phyloP scores from a whole-genome alignment of 345 rosid species.

The Dimocarpus longan region DNA sequence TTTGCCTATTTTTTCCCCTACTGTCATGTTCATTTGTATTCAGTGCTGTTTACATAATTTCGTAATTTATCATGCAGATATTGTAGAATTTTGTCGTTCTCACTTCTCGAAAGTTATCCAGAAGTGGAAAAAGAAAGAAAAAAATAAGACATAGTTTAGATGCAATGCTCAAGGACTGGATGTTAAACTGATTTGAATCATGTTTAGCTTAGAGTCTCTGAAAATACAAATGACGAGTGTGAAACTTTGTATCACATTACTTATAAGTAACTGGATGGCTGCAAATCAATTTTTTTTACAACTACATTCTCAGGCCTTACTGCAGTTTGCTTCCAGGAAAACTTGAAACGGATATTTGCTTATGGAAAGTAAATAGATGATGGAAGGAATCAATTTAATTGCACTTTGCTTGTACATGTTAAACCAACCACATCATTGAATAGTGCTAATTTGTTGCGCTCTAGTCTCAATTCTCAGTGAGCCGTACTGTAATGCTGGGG shows the following conservation, averaged over 20 bases:
- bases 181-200: not conserved
- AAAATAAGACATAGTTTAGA: not conserved
- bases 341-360: not conserved
- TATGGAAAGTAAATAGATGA: not conserved
- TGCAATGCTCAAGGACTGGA: not conserved
- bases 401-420: not conserved
- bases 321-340: not conserved
- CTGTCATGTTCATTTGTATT: slow-evolving; percentile 22
- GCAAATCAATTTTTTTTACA: not conserved
- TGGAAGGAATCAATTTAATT: not conserved
- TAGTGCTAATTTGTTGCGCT: not conserved
- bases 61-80: slow-evolving; percentile 17
- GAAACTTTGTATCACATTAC: not conserved
- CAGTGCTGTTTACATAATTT: slow-evolving; percentile 21
- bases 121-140: not conserved
- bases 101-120: slow-evolving; percentile 5
- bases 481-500: slow-evolving; percentile 10
- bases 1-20: slow-evolving; percentile 15
- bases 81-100: slow-evolving; percentile 17
- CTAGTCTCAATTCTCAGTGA: not conserved
- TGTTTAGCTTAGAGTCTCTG: not conserved
- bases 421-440: not conserved
- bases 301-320: not conserved
- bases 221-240: not conserved
- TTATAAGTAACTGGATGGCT: no score